Evolutionary conservation across 495 filamentous ascomycete species (phyloP).

Genomic region (Aspergillus ellipticus): DNA sequence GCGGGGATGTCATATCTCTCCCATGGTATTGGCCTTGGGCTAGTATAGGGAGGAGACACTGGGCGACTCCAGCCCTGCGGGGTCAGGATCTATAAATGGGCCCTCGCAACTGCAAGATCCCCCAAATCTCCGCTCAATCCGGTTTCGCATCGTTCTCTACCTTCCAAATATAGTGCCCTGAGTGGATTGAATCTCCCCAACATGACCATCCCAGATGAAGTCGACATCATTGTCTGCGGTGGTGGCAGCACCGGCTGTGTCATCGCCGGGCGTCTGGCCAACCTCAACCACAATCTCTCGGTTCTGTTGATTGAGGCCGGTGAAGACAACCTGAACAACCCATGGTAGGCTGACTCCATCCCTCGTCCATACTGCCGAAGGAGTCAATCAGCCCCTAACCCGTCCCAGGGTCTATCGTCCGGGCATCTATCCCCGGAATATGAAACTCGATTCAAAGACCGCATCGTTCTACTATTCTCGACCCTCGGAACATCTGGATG

Average conservation of each 20-base stretch:
- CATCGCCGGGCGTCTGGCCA: constrained; percentile 73
- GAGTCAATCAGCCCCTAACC: background rate
- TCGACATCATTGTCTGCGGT: constrained; percentile 81
- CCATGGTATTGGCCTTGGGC: background rate
- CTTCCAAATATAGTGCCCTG: background rate
- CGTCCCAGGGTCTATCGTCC: constrained; percentile 61
- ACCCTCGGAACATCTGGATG: constrained; percentile 68
- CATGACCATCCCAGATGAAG: constrained; percentile 57
- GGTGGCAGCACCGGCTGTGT: constrained; percentile 72
- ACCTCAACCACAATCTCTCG: constrained; percentile 75
- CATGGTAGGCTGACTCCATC: constrained; percentile 45
- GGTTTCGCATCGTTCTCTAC: background rate
- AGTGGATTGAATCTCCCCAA: background rate
- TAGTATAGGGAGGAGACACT: background rate
- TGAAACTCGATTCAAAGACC: constrained; percentile 84
- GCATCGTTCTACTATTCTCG: constrained; percentile 78
- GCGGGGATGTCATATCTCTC: background rate
- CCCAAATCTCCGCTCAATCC: background rate
- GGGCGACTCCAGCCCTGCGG: background rate
- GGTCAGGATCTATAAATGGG: background rate
- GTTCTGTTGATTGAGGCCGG: constrained; percentile 77
- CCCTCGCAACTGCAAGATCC: background rate
- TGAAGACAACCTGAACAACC: constrained; percentile 78
- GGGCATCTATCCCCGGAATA: constrained; percentile 74
- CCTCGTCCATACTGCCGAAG: background rate